Percentiles rank a stretch among this genome's conserved stretches.
Conservation (phyloP, 768 basidiomycete species). For the Leccinum imitatum region DNA sequence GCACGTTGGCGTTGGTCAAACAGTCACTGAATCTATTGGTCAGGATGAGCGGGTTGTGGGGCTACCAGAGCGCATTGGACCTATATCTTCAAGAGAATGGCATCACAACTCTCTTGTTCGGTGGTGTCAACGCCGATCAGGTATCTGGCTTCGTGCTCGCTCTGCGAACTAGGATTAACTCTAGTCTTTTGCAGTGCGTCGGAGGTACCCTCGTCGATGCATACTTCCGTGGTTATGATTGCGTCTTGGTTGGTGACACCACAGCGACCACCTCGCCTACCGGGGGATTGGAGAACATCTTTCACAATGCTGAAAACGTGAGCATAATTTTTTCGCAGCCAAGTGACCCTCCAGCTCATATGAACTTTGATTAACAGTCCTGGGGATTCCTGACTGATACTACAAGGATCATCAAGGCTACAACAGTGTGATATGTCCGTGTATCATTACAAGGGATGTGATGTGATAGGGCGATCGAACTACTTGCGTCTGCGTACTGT, state of each 20-base stretch:
- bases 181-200: slow-evolving; percentile 47
- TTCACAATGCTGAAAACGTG: slow-evolving; percentile 57
- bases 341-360: not conserved
- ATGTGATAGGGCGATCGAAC: not conserved
- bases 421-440: not conserved
- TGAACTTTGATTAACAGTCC: slow-evolving; percentile 30
- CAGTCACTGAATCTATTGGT: not conserved
- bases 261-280: slow-evolving; percentile 63
- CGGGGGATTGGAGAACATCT: slow-evolving; percentile 55
- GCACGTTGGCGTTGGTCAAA: not conserved
- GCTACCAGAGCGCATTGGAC: slow-evolving; percentile 60
- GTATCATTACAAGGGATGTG: not conserved
- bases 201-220: slow-evolving; percentile 62
- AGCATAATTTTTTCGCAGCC: slow-evolving; percentile 20
- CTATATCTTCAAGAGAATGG: slow-evolving; percentile 63
- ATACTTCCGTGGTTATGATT: slow-evolving; percentile 65
- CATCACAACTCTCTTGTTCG: slow-evolving; percentile 59
- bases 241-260: slow-evolving; percentile 54
- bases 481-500: not conserved
- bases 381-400: slow-evolving; percentile 53
- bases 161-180: not conserved
- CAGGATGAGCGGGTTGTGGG: slow-evolving; percentile 69
- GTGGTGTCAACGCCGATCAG: slow-evolving; percentile 69
- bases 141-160: slow-evolving; percentile 29
- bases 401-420: slow-evolving; percentile 27